Evolutionary conservation across 495 filamentous ascomycete genomes (phyloP).

Genomic region (Talaromyces adpressus): DNA sequence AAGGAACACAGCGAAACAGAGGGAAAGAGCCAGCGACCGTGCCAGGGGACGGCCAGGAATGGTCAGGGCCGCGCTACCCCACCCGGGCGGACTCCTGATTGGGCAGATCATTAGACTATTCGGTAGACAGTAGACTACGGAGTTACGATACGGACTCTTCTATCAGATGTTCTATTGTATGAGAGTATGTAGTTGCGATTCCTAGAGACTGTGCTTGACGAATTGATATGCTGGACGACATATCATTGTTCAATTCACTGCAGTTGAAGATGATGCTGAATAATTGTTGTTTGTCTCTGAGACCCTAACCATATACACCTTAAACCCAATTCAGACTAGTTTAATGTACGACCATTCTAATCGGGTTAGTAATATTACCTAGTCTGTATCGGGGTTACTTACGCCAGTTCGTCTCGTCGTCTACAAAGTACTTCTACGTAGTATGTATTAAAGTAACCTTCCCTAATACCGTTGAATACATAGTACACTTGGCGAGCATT

Average conservation of each 20-base stretch:
- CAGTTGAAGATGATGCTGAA: not conserved
- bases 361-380: not conserved
- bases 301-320: not conserved
- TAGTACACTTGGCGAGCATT: not conserved
- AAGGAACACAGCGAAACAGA: conserved; percentile 11
- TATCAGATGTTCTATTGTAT: too few species aligned
- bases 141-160: too few species aligned
- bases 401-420: not conserved
- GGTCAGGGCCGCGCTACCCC: not conserved
- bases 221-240: too few species aligned
- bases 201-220: too few species aligned
- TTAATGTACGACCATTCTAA: not conserved
- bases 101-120: not conserved
- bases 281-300: not conserved
- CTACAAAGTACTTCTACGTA: too few species aligned
- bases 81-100: too few species aligned
- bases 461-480: not conserved
- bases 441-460: too few species aligned
- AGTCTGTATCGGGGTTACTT: not conserved
- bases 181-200: too few species aligned
- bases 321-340: not conserved
- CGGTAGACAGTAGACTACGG: not conserved
- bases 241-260: too few species aligned
- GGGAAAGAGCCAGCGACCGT: conserved; percentile 1
- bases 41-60: conserved; percentile 5